phyloP scores from a whole-genome alignment of 192 early-diverging fungal genomes.

The Funneliformis geosporum region DNA sequence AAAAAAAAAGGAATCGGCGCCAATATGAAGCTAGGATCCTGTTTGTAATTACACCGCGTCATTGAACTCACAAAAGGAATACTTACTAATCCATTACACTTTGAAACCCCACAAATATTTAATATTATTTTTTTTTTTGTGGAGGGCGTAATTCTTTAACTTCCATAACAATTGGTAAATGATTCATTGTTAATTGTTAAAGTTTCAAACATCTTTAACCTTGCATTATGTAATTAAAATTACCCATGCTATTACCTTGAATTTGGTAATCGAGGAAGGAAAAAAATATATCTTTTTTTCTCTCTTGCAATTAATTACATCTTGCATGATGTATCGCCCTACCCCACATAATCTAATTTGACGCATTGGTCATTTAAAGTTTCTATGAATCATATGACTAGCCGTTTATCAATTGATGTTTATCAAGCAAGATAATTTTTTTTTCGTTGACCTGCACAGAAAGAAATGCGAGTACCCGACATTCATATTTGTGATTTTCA shows the following conservation, averaged over 20 bases:
- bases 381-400: background rate
- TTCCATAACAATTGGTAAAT: no score
- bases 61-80: no score
- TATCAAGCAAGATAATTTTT: background rate
- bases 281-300: background rate
- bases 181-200: no score
- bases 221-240: no score
- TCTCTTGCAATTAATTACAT: background rate
- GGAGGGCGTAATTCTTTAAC: no score
- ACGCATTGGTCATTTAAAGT: background rate
- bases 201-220: no score
- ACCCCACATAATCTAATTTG: background rate
- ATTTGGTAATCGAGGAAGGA: no score
- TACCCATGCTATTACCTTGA: no score
- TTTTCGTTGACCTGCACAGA: no score
- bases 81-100: no score
- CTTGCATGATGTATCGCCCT: background rate
- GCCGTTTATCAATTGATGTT: no score
- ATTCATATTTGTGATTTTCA: background rate
- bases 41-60: background rate
- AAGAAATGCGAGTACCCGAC: no score
- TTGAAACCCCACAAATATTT: background rate
- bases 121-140: background rate
- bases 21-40: background rate
- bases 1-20: background rate